These are phyloP conservation scores for Hypomontagnella submonticulosa DNA, from an alignment of 495 filamentous ascomycete species.

Conservation along the genomic window DNA sequence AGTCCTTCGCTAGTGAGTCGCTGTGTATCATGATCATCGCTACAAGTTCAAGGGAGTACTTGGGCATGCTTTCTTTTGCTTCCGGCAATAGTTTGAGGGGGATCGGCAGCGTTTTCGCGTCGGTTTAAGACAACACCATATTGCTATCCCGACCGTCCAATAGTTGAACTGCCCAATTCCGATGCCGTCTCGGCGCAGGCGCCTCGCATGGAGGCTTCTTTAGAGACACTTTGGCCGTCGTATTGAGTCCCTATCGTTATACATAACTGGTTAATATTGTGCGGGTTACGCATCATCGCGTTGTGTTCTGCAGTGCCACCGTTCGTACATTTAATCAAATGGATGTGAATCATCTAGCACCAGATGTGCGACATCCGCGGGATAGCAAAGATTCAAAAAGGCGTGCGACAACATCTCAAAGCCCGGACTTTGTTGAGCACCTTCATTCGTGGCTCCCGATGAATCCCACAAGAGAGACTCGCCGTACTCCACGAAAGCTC, in stretches of 20 bases:
- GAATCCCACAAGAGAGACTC: slow-evolving; percentile 29
- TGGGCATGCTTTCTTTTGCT: slow-evolving; percentile 13
- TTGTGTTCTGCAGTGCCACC: slow-evolving; percentile 11
- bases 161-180: neutral
- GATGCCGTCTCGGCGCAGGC: neutral
- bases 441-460: slow-evolving; percentile 5
- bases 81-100: neutral
- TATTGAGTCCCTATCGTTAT: slow-evolving; percentile 5
- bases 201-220: slow-evolving; percentile 1
- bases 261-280: slow-evolving; percentile 8
- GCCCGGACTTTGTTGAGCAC: neutral
- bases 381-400: slow-evolving; percentile 22
- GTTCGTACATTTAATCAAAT: slow-evolving; percentile 6
- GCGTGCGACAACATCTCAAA: slow-evolving; percentile 18
- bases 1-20: slow-evolving; percentile 2
- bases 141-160: slow-evolving; percentile 7
- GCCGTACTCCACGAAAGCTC: slow-evolving; percentile 57
- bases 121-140: slow-evolving; percentile 12
- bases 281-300: neutral
- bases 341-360: slow-evolving; percentile 29
- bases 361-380: neutral
- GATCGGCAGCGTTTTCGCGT: slow-evolving; percentile 7
- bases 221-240: neutral
- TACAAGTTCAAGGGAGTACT: slow-evolving; percentile 1
- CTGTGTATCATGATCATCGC: slow-evolving; percentile 12